Evolutionary conservation across 257 asterid species (phyloP), one percentile per base, ranked within the genome.

Genomic region (Capsicum rhomboideum): DNA sequence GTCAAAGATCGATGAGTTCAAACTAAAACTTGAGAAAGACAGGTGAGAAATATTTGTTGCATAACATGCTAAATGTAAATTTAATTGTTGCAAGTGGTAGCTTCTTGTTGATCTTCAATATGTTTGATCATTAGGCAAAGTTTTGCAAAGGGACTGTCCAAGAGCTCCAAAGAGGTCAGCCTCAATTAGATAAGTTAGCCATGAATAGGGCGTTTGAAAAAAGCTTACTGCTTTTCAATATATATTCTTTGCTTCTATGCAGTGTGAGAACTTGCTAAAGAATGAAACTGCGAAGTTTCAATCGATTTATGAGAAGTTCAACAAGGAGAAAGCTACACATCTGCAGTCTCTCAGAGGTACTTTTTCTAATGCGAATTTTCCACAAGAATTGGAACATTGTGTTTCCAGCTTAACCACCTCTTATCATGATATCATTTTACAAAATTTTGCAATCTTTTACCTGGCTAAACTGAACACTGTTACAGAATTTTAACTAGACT

Each of bases 81-180:
- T 81, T 16, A 71, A 54, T 31, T 80, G 80, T 26, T 28, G 12
- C 0, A 37, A 82, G 54, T 28, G 46, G 67, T 75, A 31, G 82
- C 77, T 84, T 82, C 58, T 59, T 79, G 42, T 61, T 23, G 85
- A 67, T 89, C 49, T 21, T 77, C 85, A 79, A 84, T 63, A 26
- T 75, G 63, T 83, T 82, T 40, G 49, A 83, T 88, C 88, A 82
- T 85, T 94, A 96, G 98, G 94, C 98, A 92, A 87, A 82, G 79
- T 90, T 94, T 96, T 85, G 94, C 94, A 2, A 94, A 92, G 92
- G 90, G 91, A 86, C 93, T 96, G 79, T 89, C 88, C 75, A 94
- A 96, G 95, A 93, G 95, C 94, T 92, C 98, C 84, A 93, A 93
- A 89, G 99, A 94, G 98, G 99, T 94, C 72, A 46, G 84, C 82